Conservation (phyloP, 306 rosid species). For the Mimosa pudica region DNA sequence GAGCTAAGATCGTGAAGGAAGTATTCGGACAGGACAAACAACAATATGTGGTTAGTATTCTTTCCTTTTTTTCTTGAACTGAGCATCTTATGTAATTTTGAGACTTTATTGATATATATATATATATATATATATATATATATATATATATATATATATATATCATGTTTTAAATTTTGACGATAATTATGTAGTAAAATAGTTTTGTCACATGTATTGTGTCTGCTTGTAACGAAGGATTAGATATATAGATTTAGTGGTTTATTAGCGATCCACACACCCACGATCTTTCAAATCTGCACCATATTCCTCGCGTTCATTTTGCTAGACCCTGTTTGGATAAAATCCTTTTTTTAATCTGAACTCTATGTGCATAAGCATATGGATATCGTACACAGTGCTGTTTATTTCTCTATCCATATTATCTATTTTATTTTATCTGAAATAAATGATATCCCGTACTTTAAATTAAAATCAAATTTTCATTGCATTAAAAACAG, state of each 20-base stretch:
- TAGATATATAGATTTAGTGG: background rate
- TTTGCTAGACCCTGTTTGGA: background rate
- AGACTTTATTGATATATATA: background rate
- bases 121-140: too few species aligned
- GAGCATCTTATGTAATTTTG: background rate
- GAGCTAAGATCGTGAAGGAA: background rate
- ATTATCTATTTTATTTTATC: too few species aligned
- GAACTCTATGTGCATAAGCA: background rate
- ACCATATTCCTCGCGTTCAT: constrained; percentile 7
- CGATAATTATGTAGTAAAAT: background rate
- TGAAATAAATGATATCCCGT: background rate
- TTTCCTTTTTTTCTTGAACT: background rate
- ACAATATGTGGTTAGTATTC: background rate
- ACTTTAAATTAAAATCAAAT: background rate
- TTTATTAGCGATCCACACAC: background rate
- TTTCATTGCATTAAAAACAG: too few species aligned
- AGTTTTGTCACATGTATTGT: background rate
- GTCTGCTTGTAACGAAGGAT: background rate
- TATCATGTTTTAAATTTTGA: background rate
- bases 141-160: too few species aligned
- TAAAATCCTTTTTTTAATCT: background rate
- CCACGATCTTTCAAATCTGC: background rate
- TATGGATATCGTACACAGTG: background rate
- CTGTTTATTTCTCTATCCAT: background rate
- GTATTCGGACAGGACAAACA: constrained; percentile 1